These are phyloP conservation scores for Pseudozyma tsukubaensis DNA, from an alignment of 1,284 basidiomycete species.

Conservation along the genomic window DNA sequence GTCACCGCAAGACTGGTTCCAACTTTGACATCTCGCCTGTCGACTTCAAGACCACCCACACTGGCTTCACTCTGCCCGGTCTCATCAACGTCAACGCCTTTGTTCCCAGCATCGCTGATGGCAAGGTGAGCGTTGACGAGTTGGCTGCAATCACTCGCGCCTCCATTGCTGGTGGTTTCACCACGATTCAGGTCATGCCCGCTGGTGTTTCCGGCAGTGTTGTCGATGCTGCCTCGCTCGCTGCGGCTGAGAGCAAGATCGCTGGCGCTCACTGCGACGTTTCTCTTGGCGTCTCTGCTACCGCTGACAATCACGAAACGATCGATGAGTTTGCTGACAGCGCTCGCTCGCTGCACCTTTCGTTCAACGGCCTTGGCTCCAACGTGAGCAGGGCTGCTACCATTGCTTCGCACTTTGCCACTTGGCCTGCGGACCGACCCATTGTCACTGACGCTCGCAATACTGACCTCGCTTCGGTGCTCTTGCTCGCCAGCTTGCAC, in stretches of 20 bases:
- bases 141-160: slow-evolving; percentile 70
- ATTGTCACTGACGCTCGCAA: slow-evolving; percentile 94
- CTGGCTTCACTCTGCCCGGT: slow-evolving; percentile 90
- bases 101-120: slow-evolving; percentile 79
- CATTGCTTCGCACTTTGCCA: slow-evolving; percentile 86
- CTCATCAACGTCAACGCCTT: slow-evolving; percentile 89
- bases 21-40: slow-evolving; percentile 85
- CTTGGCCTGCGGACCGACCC: slow-evolving; percentile 90
- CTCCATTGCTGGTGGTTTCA: slow-evolving; percentile 64
- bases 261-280: slow-evolving; percentile 62
- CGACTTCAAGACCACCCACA: slow-evolving; percentile 91
- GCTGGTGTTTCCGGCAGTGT: slow-evolving; percentile 45
- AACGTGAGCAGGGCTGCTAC: slow-evolving; percentile 67
- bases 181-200: slow-evolving; percentile 59
- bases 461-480: slow-evolving; percentile 90
- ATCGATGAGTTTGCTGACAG: slow-evolving; percentile 57
- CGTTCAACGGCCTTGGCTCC: slow-evolving; percentile 56
- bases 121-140: slow-evolving; percentile 73
- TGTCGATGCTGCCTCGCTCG: slow-evolving; percentile 50
- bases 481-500: slow-evolving; percentile 91
- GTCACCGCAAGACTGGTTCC: slow-evolving; percentile 74
- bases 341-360: slow-evolving; percentile 61
- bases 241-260: slow-evolving; percentile 61
- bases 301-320: slow-evolving; percentile 51
- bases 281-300: slow-evolving; percentile 61